Base-by-base conservation (phyloP, 768 basidiomycete genomes). In the Mycena galopus region DNA sequence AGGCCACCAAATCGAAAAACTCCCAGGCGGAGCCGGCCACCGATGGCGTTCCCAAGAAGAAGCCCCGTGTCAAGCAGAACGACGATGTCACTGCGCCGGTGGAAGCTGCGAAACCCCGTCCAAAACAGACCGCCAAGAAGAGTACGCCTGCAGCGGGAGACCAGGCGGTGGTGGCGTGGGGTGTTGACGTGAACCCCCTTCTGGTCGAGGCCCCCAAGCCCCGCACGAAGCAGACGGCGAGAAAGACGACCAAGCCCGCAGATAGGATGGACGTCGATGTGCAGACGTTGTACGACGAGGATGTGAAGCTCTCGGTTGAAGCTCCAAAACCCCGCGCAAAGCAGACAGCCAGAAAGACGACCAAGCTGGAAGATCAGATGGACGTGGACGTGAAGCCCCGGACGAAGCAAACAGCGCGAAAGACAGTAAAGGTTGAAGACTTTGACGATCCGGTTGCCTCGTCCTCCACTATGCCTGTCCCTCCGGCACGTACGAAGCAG, bases 31-130 rank as follows among this genome's bases (percentile, higher is more conserved):
- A 69, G 37, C 59, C 60, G 17, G 19, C 61, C 33, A 29, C 63
- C 19, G 67, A 62, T n/a, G 37, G 3, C n/a, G 59, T 39, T 47
- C 70, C 65, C 33, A 57, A 37, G 12, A 73, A 69, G 69, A 74
- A 74, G 47, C 55, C 67, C 21, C 69, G 73, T n/a, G 35, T 44
- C 60, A 67, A 67, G 32, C 12, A 73, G 59, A 16, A 35, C 2
- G 51, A 70, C 35, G 35, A 33, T 61, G 60, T 47, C 16, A 23
- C 60, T 62, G 51, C 39, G 39, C 21, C 65, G 6, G 33, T 10
- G n/a, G 69, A 60, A 59, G 14, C 21, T 5, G 8, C 70, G 29
- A 73, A 69, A 37, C 62, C 70, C 51, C 68, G 61, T 42, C 30
- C 61, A 30, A 69, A 62, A 53, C 51, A 69, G 61, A 69, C 53